Conservation (phyloP, 768 basidiomycete genomes). For the Kwoniella pini region DNA sequence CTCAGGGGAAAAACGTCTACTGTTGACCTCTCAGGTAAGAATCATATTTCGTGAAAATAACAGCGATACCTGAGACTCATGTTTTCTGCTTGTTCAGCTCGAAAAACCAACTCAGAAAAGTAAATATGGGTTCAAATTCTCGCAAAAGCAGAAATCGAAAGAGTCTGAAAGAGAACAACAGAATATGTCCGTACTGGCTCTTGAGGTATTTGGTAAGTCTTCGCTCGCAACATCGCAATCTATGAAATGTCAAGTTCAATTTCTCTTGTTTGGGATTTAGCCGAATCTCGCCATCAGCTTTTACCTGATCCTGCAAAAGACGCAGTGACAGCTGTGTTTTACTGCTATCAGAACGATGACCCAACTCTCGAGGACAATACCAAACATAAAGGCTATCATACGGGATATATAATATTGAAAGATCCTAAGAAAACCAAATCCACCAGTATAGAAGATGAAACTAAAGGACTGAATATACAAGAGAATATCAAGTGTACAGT, state of each 20-base stretch:
- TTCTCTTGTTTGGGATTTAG: conserved; percentile 57
- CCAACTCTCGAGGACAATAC: conserved; percentile 42
- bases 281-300: conserved; percentile 62
- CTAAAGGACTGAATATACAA: conserved; percentile 47
- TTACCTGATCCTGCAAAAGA: conserved; percentile 70
- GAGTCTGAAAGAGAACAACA: conserved; percentile 63
- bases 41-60: too few species aligned
- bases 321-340: conserved; percentile 70
- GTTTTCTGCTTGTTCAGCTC: conserved; percentile 57
- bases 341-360: conserved; percentile 65
- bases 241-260: too few species aligned
- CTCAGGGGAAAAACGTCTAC: conserved; percentile 19
- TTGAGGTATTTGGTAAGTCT: conserved; percentile 82
- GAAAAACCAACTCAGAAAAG: conserved; percentile 75
- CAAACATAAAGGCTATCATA: conserved; percentile 43
- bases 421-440: too few species aligned
- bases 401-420: conserved; percentile 47
- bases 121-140: conserved; percentile 67
- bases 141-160: conserved; percentile 58
- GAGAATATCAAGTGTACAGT: conserved; percentile 55
- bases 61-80: too few species aligned
- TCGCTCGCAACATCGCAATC: too few species aligned
- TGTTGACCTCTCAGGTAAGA: conserved; percentile 18
- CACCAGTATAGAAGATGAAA: too few species aligned
- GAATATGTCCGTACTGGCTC: conserved; percentile 73